These are phyloP conservation scores for Capronia americana DNA, from an alignment of 2,329 filamentous ascomycete genomes.

Conservation along the genomic window DNA sequence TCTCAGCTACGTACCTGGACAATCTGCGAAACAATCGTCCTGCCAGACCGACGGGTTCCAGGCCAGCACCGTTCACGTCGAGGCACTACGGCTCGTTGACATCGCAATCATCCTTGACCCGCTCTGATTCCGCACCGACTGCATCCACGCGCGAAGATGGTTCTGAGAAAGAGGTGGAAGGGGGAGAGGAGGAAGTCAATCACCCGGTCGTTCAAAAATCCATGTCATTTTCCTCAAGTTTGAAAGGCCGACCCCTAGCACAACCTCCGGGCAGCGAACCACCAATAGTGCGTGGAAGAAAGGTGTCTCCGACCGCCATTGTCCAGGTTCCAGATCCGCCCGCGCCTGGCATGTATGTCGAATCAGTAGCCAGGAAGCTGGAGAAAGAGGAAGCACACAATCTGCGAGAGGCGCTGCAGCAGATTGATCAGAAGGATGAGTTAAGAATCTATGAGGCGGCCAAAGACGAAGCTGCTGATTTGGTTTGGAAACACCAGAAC, in stretches of 20 bases:
- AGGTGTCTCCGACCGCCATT: conserved; percentile 47
- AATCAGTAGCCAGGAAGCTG: conserved; percentile 61
- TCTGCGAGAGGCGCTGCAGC: conserved; percentile 63
- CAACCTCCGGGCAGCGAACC: conserved; percentile 45
- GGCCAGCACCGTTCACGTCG: conserved; percentile 58
- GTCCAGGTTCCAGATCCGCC: conserved; percentile 43
- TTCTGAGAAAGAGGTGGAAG: conserved; percentile 4
- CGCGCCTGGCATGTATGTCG: conserved; percentile 57
- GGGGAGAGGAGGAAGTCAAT: conserved; percentile 5
- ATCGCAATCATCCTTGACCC: conserved; percentile 25
- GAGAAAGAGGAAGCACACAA: conserved; percentile 65
- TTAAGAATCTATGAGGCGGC: conserved; percentile 61
- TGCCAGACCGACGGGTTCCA: conserved; percentile 64
- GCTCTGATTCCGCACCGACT: conserved; percentile 39
- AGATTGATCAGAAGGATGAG: conserved; percentile 65
- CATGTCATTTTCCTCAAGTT: conserved; percentile 27
- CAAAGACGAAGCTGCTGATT: conserved; percentile 67
- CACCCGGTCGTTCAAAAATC: conserved; percentile 25
- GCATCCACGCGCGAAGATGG: conserved; percentile 7
- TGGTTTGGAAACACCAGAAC: conserved; percentile 69
- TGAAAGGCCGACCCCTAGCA: conserved; percentile 47
- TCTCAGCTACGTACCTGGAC: conserved; percentile 63
- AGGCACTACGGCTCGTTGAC: conserved; percentile 25
- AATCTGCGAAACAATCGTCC: conserved; percentile 65
- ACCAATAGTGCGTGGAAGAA: conserved; percentile 44